phyloP scores from a whole-genome alignment of 768 basidiomycete genomes.

The Xanthoconium purpureum region DNA sequence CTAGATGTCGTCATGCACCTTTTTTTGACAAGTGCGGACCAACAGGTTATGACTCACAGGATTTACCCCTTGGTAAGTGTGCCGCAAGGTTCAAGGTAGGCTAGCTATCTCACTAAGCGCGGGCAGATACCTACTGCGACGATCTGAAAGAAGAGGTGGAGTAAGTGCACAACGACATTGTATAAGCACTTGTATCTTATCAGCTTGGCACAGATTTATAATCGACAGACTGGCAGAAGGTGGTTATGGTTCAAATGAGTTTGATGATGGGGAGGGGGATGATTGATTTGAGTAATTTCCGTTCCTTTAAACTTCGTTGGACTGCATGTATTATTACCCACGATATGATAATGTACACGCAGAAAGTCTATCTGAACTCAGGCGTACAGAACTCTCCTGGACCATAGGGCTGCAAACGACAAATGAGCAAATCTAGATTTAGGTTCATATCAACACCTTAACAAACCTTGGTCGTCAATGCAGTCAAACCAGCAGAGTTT shows the following conservation, averaged over 20 bases:
- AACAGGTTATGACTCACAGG: constrained; percentile 57
- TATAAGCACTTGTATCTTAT: constrained; percentile 6
- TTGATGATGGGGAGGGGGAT: constrained; percentile 80
- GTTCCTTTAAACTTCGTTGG: background rate
- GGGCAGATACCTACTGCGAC: constrained; percentile 74
- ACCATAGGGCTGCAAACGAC: constrained; percentile 71
- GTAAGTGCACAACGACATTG: constrained; percentile 41
- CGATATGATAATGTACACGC: background rate
- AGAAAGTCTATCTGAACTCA: constrained; percentile 67
- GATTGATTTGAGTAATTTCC: constrained; percentile 43
- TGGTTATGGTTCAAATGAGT: constrained; percentile 67
- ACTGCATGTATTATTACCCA: background rate
- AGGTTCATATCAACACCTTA: background rate
- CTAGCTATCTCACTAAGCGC: background rate
- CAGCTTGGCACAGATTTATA: constrained; percentile 49
- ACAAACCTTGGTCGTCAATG: constrained; percentile 69
- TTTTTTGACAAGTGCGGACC: constrained; percentile 4
- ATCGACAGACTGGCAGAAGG: constrained; percentile 70
- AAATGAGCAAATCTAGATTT: constrained; percentile 5
- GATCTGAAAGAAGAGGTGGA: constrained; percentile 84
- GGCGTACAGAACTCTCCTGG: constrained; percentile 86
- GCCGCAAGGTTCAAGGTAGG: background rate
- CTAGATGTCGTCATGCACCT: background rate
- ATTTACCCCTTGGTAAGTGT: constrained; percentile 73
- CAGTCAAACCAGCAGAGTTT: constrained; percentile 88